Base-by-base conservation (phyloP, 129 eudicot species). In the Chrysanthemum lavandulifolium region DNA sequence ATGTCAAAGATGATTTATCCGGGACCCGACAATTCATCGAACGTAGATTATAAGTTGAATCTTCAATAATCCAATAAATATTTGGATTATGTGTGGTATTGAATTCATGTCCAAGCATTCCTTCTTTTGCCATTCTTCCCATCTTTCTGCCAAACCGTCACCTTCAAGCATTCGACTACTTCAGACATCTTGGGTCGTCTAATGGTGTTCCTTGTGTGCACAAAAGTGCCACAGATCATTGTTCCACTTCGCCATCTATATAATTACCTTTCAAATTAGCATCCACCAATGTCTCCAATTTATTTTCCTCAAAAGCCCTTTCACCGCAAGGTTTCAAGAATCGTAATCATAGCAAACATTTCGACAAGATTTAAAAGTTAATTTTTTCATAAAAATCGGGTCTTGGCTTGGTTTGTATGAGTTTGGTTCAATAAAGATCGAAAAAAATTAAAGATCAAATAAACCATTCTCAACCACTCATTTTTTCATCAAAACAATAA, bases 101-200 rank as follows among this genome's bases (percentile, higher is more conserved):
- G 16, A 13, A 52, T 52, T 52, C 18, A 0, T 52, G 18, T 52
- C 57, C 13, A 52, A 52, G 2, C 57, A 52, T 67, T 56, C 86
- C 96, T 6, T 82, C 86, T 80, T 81, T 67, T 86, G 96, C 88
- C 85, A 86, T 62, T 86, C 88, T 25, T 89, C 90, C 96, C 96
- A 89, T 63, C 84, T 86, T 82, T 84, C 88, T 1, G 96, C 93
- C 49, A 89, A 72, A 14, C 90, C 90, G 29, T 89, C 96, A 8
- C 96, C 92, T 76, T 86, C 96, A 11, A 89, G 83, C 92, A 89
- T 89, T 68, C 88, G 6, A 89, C 90, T 13, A 89, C 92, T 8
- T 89, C 96, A 13, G 93, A 82, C 96, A 89, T 89, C 78, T 86
- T 89, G 5, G 96, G 96, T 10, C 96, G 82, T 86, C 92, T 25